Base-by-base conservation (phyloP, 192 early-diverging fungal species). In the Martensiomyces pterosporus region DNA sequence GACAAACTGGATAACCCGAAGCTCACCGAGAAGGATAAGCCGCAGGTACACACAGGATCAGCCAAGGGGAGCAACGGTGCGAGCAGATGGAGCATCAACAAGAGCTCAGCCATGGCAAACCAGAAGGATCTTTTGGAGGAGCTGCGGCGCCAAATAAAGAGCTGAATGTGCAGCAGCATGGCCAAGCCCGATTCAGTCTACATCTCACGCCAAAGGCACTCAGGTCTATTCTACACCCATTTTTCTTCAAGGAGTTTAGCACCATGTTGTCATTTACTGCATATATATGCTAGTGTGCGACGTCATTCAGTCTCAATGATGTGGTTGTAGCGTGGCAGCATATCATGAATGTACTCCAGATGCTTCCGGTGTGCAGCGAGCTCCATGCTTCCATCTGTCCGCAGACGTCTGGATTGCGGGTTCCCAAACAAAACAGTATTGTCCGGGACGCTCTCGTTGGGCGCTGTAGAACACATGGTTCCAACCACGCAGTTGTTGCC, bases 261-360 rank as follows among this genome's bases (percentile, higher is more conserved):
- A n/a, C n/a, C n/a, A n/a, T n/a, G n/a, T n/a, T n/a, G n/a, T n/a
- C n/a, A n/a, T n/a, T n/a, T n/a, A n/a, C n/a, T 36, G 51, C n/a
- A 24, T 15, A n/a, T 21, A 24, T 15, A 52, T 22, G 9, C 32
- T 9, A 52, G 13, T 10, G 12, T 46, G 21, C 16, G 10, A 13
- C 2, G 27, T 59, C 52, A 75, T 10, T 67, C 71, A 7, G 71
- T 58, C 25, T 60, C 71, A 14, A 75, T 59, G 29, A 75, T 75
- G 41, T 67, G 64, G 57, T 75, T 75, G 51, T 75, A 75, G 23
- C 71, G 63, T 10, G 71, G 71, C 17, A 75, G 38, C 71, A 75
- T 75, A 42, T 75, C 71, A 18, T 64, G 60, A 29, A 75, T 63
- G 18, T 75, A 75, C 45, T 75, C 56, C 17, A 75, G 33, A 37